Evolutionary conservation across 176 grass and related monocot species (phyloP).

Genomic region (Saccharum spontaneum): DNA sequence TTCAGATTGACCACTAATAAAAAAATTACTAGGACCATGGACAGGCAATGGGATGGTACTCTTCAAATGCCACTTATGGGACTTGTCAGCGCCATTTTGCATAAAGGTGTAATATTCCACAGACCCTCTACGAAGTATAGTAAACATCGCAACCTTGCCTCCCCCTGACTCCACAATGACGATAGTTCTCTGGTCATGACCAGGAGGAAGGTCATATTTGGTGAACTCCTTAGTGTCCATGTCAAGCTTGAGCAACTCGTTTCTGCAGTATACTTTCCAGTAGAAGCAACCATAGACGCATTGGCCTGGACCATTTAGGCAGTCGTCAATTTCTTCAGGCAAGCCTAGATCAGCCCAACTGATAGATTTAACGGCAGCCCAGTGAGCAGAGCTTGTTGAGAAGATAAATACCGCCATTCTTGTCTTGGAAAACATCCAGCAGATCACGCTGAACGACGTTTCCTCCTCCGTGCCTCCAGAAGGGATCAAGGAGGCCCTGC

Average conservation of each 20-base stretch:
- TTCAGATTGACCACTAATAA: too few species aligned
- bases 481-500: too few species aligned
- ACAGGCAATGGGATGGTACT: too few species aligned
- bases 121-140: too few species aligned
- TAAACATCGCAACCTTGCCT: neutral
- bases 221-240: neutral
- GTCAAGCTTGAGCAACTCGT: neutral
- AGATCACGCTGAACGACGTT: neutral
- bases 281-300: neutral
- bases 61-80: too few species aligned
- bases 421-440: neutral
- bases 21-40: too few species aligned
- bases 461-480: neutral
- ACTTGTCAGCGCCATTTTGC: too few species aligned
- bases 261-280: neutral
- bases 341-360: neutral
- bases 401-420: neutral
- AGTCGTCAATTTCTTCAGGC: too few species aligned
- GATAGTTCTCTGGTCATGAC: neutral
- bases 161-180: neutral
- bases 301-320: rapidly evolving
- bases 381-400: neutral
- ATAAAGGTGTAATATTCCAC: neutral
- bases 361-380: neutral
- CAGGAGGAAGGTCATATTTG: neutral